Percentiles rank a stretch among this genome's conserved stretches.
Conservation (phyloP, 1,139 yeast species). For the Kodamaea arcana region DNA sequence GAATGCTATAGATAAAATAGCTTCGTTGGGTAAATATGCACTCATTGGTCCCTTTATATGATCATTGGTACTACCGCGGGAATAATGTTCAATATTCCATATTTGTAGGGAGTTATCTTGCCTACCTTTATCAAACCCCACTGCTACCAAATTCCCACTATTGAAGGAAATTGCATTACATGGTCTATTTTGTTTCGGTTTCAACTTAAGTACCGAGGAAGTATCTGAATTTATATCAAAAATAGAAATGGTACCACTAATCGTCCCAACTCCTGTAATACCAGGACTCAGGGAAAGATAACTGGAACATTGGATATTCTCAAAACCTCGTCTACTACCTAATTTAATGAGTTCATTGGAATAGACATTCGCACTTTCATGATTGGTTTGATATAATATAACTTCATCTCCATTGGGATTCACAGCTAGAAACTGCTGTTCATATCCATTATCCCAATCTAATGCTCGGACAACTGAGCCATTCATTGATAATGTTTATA, state of each 20-base stretch:
- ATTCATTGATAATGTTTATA: too few species aligned
- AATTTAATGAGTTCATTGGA: slow-evolving; percentile 43
- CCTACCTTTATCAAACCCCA: slow-evolving; percentile 77
- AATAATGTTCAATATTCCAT: slow-evolving; percentile 72
- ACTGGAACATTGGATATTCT: slow-evolving; percentile 66
- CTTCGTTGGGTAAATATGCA: slow-evolving; percentile 69
- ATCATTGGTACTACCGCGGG: slow-evolving; percentile 37
- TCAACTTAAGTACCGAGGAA: slow-evolving; percentile 42
- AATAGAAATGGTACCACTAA: slow-evolving; percentile 62
- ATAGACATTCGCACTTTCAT: slow-evolving; percentile 32
- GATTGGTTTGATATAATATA: slow-evolving; percentile 53
- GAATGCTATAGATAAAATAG: slow-evolving; percentile 65
- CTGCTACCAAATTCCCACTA: slow-evolving; percentile 60
- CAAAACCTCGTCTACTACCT: slow-evolving; percentile 60
- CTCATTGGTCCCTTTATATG: slow-evolving; percentile 52
- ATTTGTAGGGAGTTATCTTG: slow-evolving; percentile 75
- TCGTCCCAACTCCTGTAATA: slow-evolving; percentile 67
- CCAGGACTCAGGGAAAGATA: slow-evolving; percentile 59
- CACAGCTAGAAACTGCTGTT: slow-evolving; percentile 58
- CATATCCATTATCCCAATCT: slow-evolving; percentile 55
- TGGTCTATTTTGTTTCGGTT: slow-evolving; percentile 68
- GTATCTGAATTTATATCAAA: slow-evolving; percentile 51
- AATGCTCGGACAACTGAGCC: slow-evolving; percentile 55
- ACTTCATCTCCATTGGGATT: slow-evolving; percentile 70
- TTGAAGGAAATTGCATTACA: slow-evolving; percentile 75